phyloP scores from a whole-genome alignment of 2,329 filamentous ascomycete species.

The Setomelanomma holmii region DNA sequence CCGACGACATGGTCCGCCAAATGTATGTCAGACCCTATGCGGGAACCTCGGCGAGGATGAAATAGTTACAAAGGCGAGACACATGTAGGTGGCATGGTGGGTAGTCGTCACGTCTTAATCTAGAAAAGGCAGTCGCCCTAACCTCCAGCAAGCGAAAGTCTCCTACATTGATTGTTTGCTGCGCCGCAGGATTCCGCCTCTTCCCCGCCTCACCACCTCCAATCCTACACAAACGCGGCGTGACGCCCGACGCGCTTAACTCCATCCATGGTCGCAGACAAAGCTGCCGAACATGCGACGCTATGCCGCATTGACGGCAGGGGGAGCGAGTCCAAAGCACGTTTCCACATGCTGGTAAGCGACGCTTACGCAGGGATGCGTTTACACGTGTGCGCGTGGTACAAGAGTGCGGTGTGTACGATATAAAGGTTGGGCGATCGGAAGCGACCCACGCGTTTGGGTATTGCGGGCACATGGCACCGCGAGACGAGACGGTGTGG shows the following conservation, averaged over 20 bases:
- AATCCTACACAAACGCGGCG: not conserved
- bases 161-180: not conserved
- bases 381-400: not conserved
- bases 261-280: not conserved
- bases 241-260: not conserved
- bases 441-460: not conserved
- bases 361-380: no score
- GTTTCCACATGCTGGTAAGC: not conserved
- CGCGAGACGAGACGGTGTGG: not conserved
- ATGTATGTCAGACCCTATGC: slow-evolving; percentile 5
- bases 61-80: slow-evolving; percentile 10
- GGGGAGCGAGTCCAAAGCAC: not conserved
- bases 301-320: not conserved
- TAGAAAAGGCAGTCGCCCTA: no score
- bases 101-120: not conserved
- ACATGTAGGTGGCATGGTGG: slow-evolving; percentile 10
- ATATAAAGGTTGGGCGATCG: not conserved
- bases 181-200: no score
- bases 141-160: no score
- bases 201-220: not conserved
- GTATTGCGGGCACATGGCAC: not conserved
- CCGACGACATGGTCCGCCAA: slow-evolving; percentile 20
- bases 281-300: not conserved
- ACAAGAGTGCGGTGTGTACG: not conserved
- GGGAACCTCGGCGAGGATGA: not conserved